Conservation (phyloP, 164 flowering plant genomes). For the Umbellularia californica region DNA sequence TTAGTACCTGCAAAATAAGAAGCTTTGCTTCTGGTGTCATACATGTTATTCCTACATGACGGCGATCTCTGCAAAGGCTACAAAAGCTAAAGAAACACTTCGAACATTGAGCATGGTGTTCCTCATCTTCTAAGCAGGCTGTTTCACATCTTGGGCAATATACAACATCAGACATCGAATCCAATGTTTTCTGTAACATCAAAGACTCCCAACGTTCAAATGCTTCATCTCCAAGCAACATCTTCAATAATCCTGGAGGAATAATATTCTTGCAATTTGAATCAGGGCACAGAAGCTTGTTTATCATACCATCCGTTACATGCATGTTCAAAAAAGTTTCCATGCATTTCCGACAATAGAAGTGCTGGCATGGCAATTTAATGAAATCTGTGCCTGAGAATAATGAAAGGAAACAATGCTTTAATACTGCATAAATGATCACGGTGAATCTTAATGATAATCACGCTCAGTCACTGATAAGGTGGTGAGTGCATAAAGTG, state of each 20-base stretch:
- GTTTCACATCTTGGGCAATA: conserved; percentile 97
- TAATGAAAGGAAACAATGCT: not conserved
- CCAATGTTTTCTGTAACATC: conserved; percentile 72
- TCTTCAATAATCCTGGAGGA: conserved; percentile 71
- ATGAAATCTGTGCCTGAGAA: conserved; percentile 68
- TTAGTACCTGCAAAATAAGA: conserved; percentile 58
- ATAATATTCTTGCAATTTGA: conserved; percentile 64
- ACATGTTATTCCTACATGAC: conserved; percentile 76
- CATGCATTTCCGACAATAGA: conserved; percentile 86
- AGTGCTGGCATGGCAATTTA: conserved; percentile 76
- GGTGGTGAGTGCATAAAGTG: not conserved
- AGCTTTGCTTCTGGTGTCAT: conserved; percentile 74
- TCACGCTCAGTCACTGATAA: not conserved
- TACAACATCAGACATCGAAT: conserved; percentile 73
- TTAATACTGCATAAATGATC: not conserved
- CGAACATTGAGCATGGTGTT: conserved; percentile 74
- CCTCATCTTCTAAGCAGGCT: conserved; percentile 82
- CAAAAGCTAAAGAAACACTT: conserved; percentile 91
- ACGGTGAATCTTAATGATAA: not conserved
- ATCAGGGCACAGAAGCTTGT: conserved; percentile 67
- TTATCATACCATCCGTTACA: conserved; percentile 74
- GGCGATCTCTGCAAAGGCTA: conserved; percentile 71
- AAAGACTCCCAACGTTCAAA: conserved; percentile 89
- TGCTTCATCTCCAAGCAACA: conserved; percentile 63
- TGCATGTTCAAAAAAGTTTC: conserved; percentile 63